These are phyloP conservation scores for Phialophora expanda DNA, from an alignment of 2,329 filamentous ascomycete species.

Conservation along the genomic window DNA sequence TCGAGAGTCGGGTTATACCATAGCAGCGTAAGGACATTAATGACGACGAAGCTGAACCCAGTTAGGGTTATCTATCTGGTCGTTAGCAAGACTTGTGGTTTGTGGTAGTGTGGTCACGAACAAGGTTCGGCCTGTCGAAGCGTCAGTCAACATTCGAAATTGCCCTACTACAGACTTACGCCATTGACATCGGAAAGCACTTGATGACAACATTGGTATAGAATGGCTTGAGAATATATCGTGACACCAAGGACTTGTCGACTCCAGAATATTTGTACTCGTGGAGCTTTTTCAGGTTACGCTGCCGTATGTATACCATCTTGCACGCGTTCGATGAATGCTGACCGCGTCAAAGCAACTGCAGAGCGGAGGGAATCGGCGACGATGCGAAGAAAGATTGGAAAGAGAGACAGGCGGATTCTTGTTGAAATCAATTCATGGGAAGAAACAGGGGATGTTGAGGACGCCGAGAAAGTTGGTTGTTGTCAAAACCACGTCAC, in stretches of 20 bases:
- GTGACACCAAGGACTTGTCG: slow-evolving; percentile 86
- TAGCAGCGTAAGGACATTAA: slow-evolving; percentile 87
- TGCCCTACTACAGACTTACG: slow-evolving; percentile 56
- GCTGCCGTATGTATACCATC: slow-evolving; percentile 96
- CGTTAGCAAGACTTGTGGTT: background rate
- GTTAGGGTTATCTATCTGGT: slow-evolving; percentile 75
- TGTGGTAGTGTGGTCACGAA: slow-evolving; percentile 29
- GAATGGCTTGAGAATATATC: slow-evolving; percentile 96
- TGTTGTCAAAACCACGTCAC: background rate
- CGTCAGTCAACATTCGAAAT: slow-evolving; percentile 28
- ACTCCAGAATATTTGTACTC: slow-evolving; percentile 95
- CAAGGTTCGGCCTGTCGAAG: slow-evolving; percentile 60
- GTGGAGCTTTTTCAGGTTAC: slow-evolving; percentile 83
- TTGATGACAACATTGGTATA: slow-evolving; percentile 95
- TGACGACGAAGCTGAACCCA: slow-evolving; percentile 86
- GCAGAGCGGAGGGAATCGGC: background rate
- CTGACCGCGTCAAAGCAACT: slow-evolving; percentile 7
- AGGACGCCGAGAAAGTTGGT: background rate
- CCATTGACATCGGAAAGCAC: slow-evolving; percentile 94
- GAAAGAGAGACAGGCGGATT: background rate
- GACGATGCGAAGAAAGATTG: background rate
- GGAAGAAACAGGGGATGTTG: background rate
- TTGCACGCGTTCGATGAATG: slow-evolving; percentile 16
- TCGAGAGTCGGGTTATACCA: slow-evolving; percentile 97
- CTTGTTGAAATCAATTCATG: background rate